phyloP scores from a whole-genome alignment of 2,329 filamentous ascomycete genomes.

The Phyllosticta ampelicida region DNA sequence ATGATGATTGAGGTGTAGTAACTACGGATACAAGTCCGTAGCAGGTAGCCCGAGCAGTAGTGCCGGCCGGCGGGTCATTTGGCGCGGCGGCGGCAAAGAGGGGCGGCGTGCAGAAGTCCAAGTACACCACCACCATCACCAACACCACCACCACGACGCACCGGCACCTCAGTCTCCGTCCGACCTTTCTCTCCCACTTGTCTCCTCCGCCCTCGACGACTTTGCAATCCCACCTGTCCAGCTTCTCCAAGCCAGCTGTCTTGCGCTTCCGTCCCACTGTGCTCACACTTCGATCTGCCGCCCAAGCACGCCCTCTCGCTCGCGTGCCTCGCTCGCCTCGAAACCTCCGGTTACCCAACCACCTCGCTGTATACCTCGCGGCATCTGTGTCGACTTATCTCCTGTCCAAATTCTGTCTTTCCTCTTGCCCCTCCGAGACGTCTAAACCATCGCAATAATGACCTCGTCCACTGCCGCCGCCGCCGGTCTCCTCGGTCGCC shows the following conservation, averaged over 20 bases:
- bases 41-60: too few relatives aligned
- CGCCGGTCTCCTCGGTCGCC: constrained; percentile 64
- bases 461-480: constrained; percentile 41
- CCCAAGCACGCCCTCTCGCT: neutral
- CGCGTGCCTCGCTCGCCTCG: neutral
- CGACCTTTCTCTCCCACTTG: neutral
- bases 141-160: too few relatives aligned
- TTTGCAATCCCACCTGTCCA: neutral
- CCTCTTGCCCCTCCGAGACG: neutral
- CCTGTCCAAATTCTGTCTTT: neutral
- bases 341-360: neutral
- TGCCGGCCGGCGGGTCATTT: too few relatives aligned
- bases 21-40: too few relatives aligned
- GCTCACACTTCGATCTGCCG: neutral
- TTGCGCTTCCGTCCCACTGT: neutral
- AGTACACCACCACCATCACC: neutral
- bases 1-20: neutral
- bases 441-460: constrained; percentile 16
- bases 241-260: neutral
- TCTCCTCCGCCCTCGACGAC: neutral
- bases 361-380: neutral
- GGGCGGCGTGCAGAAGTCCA: neutral
- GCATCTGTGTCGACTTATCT: neutral
- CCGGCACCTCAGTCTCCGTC: neutral
- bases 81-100: neutral